phyloP scores from a whole-genome alignment of 208 protist genomes.

The Phytomonas sp. region DNA sequence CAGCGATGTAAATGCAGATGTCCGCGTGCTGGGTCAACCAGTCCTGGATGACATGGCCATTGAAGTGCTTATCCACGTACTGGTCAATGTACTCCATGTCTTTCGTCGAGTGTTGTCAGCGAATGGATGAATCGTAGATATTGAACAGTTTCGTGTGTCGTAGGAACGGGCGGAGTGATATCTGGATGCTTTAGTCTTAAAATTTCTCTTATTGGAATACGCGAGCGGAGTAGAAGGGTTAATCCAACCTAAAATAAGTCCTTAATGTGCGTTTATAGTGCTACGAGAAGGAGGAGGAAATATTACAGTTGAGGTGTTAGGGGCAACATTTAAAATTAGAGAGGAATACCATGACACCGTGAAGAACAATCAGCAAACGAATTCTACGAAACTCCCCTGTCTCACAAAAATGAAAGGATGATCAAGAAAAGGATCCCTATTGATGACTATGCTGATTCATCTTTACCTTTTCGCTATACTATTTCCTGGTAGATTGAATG shows the following conservation, averaged over 20 bases:
- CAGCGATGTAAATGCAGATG: slow-evolving; percentile 40
- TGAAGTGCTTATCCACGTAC: slow-evolving; percentile 29
- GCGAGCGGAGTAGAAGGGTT: too few species aligned
- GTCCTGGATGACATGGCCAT: slow-evolving; percentile 26
- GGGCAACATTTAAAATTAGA: not conserved
- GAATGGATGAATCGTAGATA: slow-evolving; percentile 1
- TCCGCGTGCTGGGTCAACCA: slow-evolving; percentile 34
- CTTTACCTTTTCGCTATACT: not conserved
- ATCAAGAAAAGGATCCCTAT: not conserved
- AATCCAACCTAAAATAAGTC: too few species aligned
- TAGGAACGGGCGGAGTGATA: slow-evolving; percentile 1
- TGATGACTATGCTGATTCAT: too few species aligned
- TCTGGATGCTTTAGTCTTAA: not conserved
- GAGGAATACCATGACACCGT: not conserved
- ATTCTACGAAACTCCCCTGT: not conserved
- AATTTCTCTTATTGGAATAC: not conserved
- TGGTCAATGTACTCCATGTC: slow-evolving; percentile 40
- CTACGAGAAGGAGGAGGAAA: not conserved
- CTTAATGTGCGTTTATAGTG: too few species aligned
- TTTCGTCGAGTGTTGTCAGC: slow-evolving; percentile 4
- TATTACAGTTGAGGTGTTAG: not conserved
- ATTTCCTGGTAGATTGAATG: not conserved
- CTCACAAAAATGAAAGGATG: not conserved
- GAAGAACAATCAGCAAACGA: not conserved
- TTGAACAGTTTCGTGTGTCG: not conserved